phyloP scores from a whole-genome alignment of 2,329 filamentous ascomycete genomes.

The Cladophialophora bantiana region DNA sequence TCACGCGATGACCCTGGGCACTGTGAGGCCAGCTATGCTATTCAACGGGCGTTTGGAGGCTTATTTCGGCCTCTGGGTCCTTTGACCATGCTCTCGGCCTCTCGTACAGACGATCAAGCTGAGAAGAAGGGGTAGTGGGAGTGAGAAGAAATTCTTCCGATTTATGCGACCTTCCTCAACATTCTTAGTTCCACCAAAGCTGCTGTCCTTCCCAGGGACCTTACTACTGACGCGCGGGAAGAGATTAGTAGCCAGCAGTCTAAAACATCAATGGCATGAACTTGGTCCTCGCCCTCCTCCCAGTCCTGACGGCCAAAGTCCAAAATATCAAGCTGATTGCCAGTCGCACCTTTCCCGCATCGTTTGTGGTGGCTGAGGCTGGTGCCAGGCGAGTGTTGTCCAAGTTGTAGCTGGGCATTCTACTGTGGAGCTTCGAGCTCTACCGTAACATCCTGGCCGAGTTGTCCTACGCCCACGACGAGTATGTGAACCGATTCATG shows the following conservation, averaged over 20 bases:
- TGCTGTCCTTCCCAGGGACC: not conserved
- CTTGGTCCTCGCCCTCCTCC: constrained; percentile 10
- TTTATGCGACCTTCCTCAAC: not conserved
- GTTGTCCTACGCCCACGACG: constrained; percentile 14
- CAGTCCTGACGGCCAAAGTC: constrained; percentile 10
- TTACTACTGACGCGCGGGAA: not conserved
- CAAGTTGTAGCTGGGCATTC: constrained; percentile 11
- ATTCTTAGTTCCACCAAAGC: not conserved
- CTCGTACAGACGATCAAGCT: not conserved
- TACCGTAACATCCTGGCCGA: constrained; percentile 12
- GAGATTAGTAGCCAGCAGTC: constrained; percentile 9
- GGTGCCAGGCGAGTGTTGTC: constrained; percentile 11
- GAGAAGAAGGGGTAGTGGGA: not conserved
- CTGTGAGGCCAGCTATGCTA: not conserved
- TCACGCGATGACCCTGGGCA: not conserved
- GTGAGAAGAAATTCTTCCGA: not conserved
- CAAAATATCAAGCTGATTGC: constrained; percentile 13
- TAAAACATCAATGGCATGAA: constrained; percentile 18
- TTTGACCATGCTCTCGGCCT: not conserved
- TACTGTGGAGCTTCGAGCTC: constrained; percentile 13
- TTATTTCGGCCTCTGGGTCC: not conserved
- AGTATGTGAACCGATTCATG: constrained; percentile 12
- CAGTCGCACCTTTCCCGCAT: constrained; percentile 2
- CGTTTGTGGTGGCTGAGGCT: constrained; percentile 8
- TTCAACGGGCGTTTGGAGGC: not conserved